Conservation (phyloP, 129 eudicot species). For the carrot (Daucus carota) region DNA sequence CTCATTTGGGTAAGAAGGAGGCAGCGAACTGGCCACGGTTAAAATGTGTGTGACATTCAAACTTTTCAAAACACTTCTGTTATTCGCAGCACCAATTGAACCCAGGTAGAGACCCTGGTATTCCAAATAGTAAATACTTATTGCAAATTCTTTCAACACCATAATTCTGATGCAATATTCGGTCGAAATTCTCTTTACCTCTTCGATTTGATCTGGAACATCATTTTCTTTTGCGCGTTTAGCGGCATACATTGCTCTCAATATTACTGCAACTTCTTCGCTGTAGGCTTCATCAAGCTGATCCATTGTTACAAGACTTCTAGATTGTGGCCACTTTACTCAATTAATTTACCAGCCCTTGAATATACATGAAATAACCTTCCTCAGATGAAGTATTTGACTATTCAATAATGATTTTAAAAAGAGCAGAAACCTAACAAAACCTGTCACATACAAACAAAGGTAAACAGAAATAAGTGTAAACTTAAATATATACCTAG, state of each 20-base stretch:
- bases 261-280: constrained; percentile 39
- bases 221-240: constrained; percentile 39
- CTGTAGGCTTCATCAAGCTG: constrained; percentile 23
- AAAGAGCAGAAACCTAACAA: neutral
- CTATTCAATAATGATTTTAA: neutral
- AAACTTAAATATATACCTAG: neutral
- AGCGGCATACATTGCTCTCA: constrained; percentile 38
- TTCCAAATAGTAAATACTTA: neutral
- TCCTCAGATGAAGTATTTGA: neutral
- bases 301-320: constrained; percentile 29
- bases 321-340: neutral
- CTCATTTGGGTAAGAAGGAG: constrained; percentile 49
- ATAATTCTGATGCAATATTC: neutral
- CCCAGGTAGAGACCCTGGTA: constrained; percentile 80
- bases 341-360: neutral
- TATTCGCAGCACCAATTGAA: constrained; percentile 78
- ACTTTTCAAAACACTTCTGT: constrained; percentile 51
- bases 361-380: neutral
- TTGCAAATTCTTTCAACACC: neutral
- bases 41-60: constrained; percentile 70
- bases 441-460: neutral
- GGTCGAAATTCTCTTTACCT: constrained; percentile 31
- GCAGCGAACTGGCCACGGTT: constrained; percentile 49
- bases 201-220: constrained; percentile 68
- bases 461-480: neutral